phyloP scores from a whole-genome alignment of 306 rosid genomes.

The Alnus glutinosa region DNA sequence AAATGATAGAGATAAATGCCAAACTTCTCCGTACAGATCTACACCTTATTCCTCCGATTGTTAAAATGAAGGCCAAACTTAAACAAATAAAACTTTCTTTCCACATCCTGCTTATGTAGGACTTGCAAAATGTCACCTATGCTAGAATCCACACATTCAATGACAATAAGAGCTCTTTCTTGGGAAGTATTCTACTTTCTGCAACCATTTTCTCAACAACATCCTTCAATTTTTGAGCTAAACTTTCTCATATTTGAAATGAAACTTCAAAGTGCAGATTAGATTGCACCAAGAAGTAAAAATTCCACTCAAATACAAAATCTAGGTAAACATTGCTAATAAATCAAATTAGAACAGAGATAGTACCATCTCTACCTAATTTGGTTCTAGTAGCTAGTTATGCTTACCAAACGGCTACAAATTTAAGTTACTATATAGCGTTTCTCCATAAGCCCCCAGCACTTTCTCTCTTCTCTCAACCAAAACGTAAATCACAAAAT shows the following conservation, averaged over 20 bases:
- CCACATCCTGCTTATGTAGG: no score
- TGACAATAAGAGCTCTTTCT: background rate
- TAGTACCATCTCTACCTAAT: background rate
- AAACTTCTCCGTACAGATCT: no score
- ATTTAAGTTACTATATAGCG: background rate
- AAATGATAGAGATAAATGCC: no score
- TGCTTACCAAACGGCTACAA: background rate
- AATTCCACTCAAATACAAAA: background rate
- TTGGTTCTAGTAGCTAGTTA: background rate
- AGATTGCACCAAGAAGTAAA: background rate
- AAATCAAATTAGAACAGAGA: background rate
- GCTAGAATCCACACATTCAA: background rate
- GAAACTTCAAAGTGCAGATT: background rate
- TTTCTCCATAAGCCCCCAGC: background rate
- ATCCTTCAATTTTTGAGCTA: slow-evolving; percentile 1
- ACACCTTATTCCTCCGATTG: background rate
- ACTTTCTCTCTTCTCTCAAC: background rate
- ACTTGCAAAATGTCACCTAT: background rate
- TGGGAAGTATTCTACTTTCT: background rate
- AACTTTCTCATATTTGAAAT: background rate
- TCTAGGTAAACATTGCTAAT: background rate
- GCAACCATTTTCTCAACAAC: background rate
- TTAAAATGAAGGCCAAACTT: background rate
- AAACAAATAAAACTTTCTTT: background rate
- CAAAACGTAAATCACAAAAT: background rate